Evolutionary conservation across 768 basidiomycete genomes (phyloP), one percentile per base, ranked within the genome.

Genomic region (Tricholoma hemisulphureum): DNA sequence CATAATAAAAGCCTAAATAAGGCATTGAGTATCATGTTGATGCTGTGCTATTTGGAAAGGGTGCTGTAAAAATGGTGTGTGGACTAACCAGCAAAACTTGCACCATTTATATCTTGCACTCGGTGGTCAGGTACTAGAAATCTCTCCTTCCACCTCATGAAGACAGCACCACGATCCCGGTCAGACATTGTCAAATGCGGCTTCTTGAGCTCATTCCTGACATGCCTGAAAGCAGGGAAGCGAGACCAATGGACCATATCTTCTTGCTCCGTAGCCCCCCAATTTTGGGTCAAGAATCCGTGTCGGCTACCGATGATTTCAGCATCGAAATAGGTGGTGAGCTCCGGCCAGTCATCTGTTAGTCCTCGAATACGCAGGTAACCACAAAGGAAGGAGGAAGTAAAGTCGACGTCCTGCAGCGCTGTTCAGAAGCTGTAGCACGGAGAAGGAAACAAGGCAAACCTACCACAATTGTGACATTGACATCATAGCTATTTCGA

Each of bases 81-180:
- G n/a, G 46, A 77, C 84, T 69, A 63, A 93, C 93, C 94, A 66
- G 95, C 95, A 72, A 95, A 97, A 69, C 91, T 93, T 20, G 95
- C 95, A 43, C 95, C 95, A 65, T 86, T 93, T 74, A 98, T 96
- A 71, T 95, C 93, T 71, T 91, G 87, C 28, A 96, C 91, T 58
- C 87, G 84, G 74, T 95, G 92, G 71, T 95, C 92, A 2, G 95
- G 95, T n/a, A 98, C 91, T 53, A 98, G 77, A 73, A 97, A 98
- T 66, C 88, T 80, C 74, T 98, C 96, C 74, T 98, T 98, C 90
- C 94, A 95, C 59, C 96, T 80, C 89, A 98, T 93, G 70, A 98
- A 98, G 28, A 95, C 85, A 23, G 88, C 88, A 1, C 88, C 88
- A 50, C 88, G 82, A 65, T 89, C 87, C 39, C 88, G 79, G 66